Base-by-base conservation (phyloP, 108 stramenopile genomes). In the Heterococcus sp. region DNA sequence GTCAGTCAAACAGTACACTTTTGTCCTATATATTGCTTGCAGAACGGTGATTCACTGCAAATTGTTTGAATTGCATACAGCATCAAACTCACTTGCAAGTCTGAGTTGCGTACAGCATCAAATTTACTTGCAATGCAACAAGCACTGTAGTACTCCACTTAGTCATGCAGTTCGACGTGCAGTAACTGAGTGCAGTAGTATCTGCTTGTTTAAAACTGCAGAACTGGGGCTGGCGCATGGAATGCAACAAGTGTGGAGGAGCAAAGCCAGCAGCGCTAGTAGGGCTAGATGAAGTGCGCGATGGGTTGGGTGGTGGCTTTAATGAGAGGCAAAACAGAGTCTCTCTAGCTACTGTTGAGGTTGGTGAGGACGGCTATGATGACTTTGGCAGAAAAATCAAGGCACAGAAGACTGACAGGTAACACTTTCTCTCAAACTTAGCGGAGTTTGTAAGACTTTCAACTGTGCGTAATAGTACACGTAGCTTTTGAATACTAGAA, bases 251-350 rank as follows among this genome's bases (percentile, higher is more conserved):
- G 72, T 86, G 85, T 36, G 28, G 74, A 29, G 84, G 65, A 38
- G 28, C 78, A 32, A 86, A 86, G 36, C 85, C 85, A 31, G 64
- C 75, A 29, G 74, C 78, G 29, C 32, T 84, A 2, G 64, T 73
- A 5, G 29, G 35, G 38, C 63, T 40, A 27, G 71, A 84, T 26
- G 80, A 77, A 74, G 79, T 81, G 35, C 1, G 84, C 31, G 84
- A 85, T 27, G 84, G 84, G 14, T 63, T 33, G 36, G 84, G 83
- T 30, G 80, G 84, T 36, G 84, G 84, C 0, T 85, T 85, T 73
- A 76, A 82, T 69, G 84, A 85, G 72, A 83, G 84, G 27, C 84
- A 85, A 69, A 83, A 85, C 33, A 82, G 84, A 1, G 84, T 83
- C 4, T 82, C 80, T 28, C 67, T 80, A 38, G 83, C 58, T 1